These are phyloP conservation scores for Murraya paniculata DNA, from an alignment of 345 rosid genomes.

Conservation along the genomic window DNA sequence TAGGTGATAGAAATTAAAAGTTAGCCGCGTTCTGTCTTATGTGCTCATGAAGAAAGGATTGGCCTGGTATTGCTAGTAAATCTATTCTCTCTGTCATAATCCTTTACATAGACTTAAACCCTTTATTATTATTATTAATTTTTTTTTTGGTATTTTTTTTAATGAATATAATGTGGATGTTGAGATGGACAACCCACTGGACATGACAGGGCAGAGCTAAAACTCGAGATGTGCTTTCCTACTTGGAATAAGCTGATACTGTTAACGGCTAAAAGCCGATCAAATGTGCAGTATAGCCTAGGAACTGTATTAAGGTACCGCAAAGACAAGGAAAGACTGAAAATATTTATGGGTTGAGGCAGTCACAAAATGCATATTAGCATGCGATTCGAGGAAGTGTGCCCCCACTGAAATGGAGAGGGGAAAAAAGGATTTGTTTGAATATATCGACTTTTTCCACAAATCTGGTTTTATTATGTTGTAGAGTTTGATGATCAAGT, in stretches of 20 bases:
- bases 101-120: background rate
- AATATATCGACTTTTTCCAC: too few species aligned
- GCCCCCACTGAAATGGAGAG: background rate
- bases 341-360: background rate
- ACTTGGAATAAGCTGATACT: background rate
- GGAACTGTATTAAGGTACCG: background rate
- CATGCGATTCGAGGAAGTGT: background rate
- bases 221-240: background rate
- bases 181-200: background rate
- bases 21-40: background rate
- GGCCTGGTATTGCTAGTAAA: background rate
- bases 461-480: too few species aligned
- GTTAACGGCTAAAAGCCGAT: background rate
- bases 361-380: background rate
- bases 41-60: background rate
- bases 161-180: background rate
- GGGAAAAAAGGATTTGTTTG: background rate
- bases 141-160: too few species aligned
- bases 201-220: background rate
- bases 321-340: background rate
- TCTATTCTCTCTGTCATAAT: background rate
- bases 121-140: too few species aligned
- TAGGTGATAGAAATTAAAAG: slow-evolving; percentile 4
- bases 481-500: background rate
- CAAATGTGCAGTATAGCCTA: background rate